Base-by-base conservation (phyloP, 805 yeast genomes). In the Yamadazyma nakazawae region DNA sequence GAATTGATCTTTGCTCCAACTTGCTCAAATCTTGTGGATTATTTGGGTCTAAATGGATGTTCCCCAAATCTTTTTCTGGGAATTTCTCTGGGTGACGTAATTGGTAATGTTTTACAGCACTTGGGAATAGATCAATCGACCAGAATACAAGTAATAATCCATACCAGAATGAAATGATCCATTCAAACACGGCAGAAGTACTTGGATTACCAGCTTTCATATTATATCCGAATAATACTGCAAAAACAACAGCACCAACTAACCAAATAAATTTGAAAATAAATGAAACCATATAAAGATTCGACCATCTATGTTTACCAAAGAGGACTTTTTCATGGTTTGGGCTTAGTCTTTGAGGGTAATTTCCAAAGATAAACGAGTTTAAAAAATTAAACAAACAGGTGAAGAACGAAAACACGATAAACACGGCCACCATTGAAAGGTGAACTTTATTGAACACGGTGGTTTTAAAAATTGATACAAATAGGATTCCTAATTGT, bases 101-200 rank as follows among this genome's bases (percentile, higher is more conserved):
- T 39, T 58, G 56, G 49, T 60, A 67, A 43, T 60, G 65, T 44
- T 62, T 66, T 34, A 65, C 58, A 1, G 82, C 78, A 17, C 86
- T 83, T 0, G 89, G 84, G 55, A 77, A 75, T 54, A 90, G 74
- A 61, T 92, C 97, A 49, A 79, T 74, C 1, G 85, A 68, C 62
- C 91, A 73, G 47, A 83, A 67, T 3, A 84, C 59, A 53, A 84
- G 78, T 50, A 86, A 71, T 30, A 84, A 56, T 2, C 96, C 94
- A 60, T 86, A 91, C 81, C 88, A 83, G 65, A 83, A 91, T n/a
- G 92, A 82, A 37, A 91, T 65, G 2, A 82, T 60, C 98, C 98
- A 92, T 66, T 92, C 98, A 60, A 85, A 80, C 17, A 74, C 69
- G 0, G 90, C 90, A 35, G 82, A 74, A 28, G 75, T 68, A 52